Evolutionary conservation across 2,329 filamentous ascomycete species (phyloP), one percentile per base, ranked within the genome.

Genomic region (Cordyceps cateniannulata): DNA sequence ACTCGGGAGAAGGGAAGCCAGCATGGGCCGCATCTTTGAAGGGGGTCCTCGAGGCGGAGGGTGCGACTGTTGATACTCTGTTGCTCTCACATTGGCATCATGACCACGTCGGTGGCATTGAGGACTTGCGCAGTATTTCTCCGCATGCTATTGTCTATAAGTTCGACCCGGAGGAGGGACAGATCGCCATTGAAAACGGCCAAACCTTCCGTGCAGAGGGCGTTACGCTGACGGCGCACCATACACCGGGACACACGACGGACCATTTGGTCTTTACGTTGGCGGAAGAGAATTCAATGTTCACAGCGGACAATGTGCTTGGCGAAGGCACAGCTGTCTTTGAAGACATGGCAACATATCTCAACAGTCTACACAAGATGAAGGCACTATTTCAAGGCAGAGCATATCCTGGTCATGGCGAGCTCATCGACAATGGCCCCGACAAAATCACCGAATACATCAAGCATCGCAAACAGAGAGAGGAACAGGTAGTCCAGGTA

Each of bases 31-130:
- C 80, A 0, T 81, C 84, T 0, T 75, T 99, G 40, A 82, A 83
- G 64, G 75, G 79, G 4, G 84, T 87, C 0, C 80, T 98, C 3
- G 72, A 78, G 7, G 75, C 84, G 25, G 90, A 96, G 71, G 81
- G 86, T 25, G 88, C 88, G 22, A 82, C 79, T 0, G 78, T 98
- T 25, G 79, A 84, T n/a, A 77, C 80, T 20, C 86, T 87, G 0
- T 79, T 99, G 24, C 79, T 99, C 53, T 96, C 93, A 0, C 95
- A 99, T 73, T 96, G 93, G 91, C 95, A 99, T 70, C 83, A 78
- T 47, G 95, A 99, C 70, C 95, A 99, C 70, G 82, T 87, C 7
- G 84, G 86, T 25, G 95, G 95, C 8, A 82, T 97, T 25, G 71
- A 76, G 3, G 86, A 96, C 67, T 77, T 97, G 1, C 76, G 86